Percentiles rank a stretch among this genome's conserved stretches.
phyloP scores from a whole-genome alignment of 192 early-diverging fungal species.

The Coemansia brasiliensis region DNA sequence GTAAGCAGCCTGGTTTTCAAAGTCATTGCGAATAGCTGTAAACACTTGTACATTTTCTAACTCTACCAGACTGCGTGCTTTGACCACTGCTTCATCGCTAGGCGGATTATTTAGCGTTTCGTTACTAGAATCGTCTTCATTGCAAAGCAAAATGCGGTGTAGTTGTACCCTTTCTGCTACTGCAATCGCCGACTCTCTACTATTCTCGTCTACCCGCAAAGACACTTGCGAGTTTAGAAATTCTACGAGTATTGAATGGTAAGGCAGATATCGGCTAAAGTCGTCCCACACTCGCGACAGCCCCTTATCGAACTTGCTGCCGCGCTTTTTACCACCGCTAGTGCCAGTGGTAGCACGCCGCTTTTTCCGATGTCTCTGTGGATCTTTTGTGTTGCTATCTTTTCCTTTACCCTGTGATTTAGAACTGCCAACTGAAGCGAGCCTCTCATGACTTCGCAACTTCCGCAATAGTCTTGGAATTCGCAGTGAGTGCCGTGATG shows the following conservation, averaged over 20 bases:
- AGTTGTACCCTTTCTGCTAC: constrained; percentile 48
- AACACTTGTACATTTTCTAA: constrained; percentile 56
- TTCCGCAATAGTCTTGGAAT: constrained; percentile 35
- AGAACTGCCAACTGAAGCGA: not conserved
- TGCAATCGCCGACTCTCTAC: constrained; percentile 43
- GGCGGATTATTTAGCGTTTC: constrained; percentile 18
- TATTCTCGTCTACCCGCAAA: constrained; percentile 50
- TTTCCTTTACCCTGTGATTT: not conserved
- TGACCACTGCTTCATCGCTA: constrained; percentile 54
- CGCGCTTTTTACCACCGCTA: constrained; percentile 11
- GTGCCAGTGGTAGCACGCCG: not conserved
- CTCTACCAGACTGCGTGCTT: constrained; percentile 54
- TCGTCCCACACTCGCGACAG: constrained; percentile 52
- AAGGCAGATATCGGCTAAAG: constrained; percentile 41
- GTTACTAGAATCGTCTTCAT: constrained; percentile 14
- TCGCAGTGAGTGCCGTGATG: constrained; percentile 27
- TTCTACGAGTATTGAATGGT: constrained; percentile 52
- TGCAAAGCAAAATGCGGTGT: constrained; percentile 45
- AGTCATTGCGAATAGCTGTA: constrained; percentile 44
- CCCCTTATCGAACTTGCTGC: constrained; percentile 49
- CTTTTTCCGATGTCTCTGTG: not conserved
- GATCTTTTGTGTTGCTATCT: not conserved
- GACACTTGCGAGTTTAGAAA: constrained; percentile 59
- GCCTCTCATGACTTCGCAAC: constrained; percentile 33
- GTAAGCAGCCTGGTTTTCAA: constrained; percentile 43